Conservation (phyloP, 495 filamentous ascomycete species). For the Niebla homalea region DNA sequence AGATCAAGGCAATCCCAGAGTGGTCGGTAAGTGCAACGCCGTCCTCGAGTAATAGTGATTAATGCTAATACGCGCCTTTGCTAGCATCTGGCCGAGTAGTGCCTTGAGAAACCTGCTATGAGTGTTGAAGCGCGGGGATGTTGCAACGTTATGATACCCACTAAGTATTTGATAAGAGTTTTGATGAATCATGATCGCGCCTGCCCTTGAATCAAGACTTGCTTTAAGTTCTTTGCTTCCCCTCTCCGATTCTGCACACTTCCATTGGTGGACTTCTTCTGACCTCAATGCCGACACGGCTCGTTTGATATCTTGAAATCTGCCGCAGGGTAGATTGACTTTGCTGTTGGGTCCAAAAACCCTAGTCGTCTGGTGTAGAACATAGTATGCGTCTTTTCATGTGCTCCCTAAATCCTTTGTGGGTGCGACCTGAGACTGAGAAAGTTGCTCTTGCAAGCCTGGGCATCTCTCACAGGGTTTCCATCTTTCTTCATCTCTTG, state of each 20-base stretch:
- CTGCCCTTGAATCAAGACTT: not conserved
- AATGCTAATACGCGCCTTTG: not conserved
- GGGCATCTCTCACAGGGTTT: slow-evolving; percentile 33
- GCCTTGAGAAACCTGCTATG: not conserved
- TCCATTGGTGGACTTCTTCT: too few relatives aligned
- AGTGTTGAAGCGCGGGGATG: not conserved
- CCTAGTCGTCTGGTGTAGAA: too few relatives aligned
- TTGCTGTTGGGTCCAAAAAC: too few relatives aligned
- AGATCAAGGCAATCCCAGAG: slow-evolving; percentile 87
- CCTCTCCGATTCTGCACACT: too few relatives aligned
- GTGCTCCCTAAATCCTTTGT: too few relatives aligned
- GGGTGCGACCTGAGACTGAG: too few relatives aligned
- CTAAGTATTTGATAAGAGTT: not conserved
- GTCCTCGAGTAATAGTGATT: not conserved
- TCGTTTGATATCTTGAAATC: too few relatives aligned
- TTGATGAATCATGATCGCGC: not conserved
- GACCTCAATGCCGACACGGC: too few relatives aligned
- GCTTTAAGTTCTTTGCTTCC: too few relatives aligned
- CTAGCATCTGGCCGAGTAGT: slow-evolving; percentile 36
- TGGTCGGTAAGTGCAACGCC: slow-evolving; percentile 56
- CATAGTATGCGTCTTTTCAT: too few relatives aligned
- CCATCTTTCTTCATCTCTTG: slow-evolving; percentile 15
- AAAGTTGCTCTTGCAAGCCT: slow-evolving; percentile 11
- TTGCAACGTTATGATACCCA: slow-evolving; percentile 19
- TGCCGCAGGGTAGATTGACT: too few relatives aligned